These are phyloP conservation scores for Solanum pennellii DNA, from an alignment of 257 asterid species.

Conservation along the genomic window DNA sequence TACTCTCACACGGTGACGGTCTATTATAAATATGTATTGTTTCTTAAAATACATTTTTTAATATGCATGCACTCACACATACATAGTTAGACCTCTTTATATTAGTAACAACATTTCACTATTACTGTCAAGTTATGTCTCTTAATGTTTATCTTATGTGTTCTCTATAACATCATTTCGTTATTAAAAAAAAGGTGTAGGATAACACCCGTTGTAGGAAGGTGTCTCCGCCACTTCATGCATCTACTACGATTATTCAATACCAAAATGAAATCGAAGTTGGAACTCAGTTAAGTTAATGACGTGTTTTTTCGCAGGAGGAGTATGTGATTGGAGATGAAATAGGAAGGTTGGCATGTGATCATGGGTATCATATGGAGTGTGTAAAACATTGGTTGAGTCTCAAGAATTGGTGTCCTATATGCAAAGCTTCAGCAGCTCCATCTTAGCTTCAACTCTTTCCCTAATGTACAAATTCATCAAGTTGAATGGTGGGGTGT, in stretches of 20 bases:
- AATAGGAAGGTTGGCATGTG: constrained; percentile 59
- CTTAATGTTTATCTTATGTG: background rate
- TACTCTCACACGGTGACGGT: background rate
- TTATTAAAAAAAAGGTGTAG: background rate
- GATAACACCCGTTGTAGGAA: background rate
- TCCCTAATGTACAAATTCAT: background rate
- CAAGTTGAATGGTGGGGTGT: background rate
- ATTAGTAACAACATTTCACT: background rate
- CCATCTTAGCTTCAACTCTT: background rate
- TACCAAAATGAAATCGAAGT: background rate
- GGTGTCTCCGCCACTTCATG: background rate
- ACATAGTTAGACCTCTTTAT: background rate
- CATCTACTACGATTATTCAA: background rate
- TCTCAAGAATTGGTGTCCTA: constrained; percentile 89
- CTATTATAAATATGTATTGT: background rate
- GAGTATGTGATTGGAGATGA: constrained; percentile 61
- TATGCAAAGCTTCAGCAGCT: constrained; percentile 67
- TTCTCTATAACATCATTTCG: background rate
- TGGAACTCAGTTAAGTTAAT: background rate
- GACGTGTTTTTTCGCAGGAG: constrained; percentile 37
- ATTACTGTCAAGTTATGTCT: background rate
- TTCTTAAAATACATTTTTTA: background rate
- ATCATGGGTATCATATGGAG: constrained; percentile 49
- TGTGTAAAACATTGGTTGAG: constrained; percentile 73
- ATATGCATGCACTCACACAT: background rate